Evolutionary conservation across 2,329 filamentous ascomycete species (phyloP).

Genomic region (Neofusicoccum kwambonambiense): DNA sequence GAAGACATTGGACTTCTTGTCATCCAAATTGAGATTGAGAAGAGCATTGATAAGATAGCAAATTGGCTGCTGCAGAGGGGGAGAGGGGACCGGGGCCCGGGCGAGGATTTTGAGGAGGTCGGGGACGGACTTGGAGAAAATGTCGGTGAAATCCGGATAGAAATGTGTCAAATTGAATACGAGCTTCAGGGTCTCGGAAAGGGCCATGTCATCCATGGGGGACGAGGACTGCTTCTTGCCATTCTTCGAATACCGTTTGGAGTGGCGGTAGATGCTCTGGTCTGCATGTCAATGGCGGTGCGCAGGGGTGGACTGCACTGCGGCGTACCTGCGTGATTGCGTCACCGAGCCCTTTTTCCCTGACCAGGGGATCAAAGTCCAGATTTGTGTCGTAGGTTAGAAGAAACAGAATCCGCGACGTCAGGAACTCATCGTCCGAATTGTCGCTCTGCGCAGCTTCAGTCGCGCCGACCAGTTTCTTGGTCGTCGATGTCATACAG

Average conservation of each 20-base stretch:
- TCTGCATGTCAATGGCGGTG: background rate
- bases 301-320: background rate
- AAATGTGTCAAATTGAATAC: constrained; percentile 84
- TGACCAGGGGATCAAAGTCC: constrained; percentile 64
- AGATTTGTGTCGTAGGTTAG: constrained; percentile 74
- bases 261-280: constrained; percentile 67
- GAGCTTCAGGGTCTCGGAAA: constrained; percentile 81
- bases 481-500: constrained; percentile 19
- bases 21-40: constrained; percentile 71
- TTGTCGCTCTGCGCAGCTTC: constrained; percentile 56
- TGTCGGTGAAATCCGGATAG: constrained; percentile 59
- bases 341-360: constrained; percentile 64
- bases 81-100: constrained; percentile 58
- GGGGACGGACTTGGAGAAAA: constrained; percentile 68
- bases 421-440: constrained; percentile 82
- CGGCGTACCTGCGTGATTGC: constrained; percentile 56
- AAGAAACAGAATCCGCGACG: constrained; percentile 75
- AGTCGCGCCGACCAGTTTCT: constrained; percentile 15
- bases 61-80: constrained; percentile 71
- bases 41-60: constrained; percentile 75
- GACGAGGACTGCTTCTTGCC: constrained; percentile 33
- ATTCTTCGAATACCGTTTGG: constrained; percentile 44
- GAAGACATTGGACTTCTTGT: constrained; percentile 58
- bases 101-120: constrained; percentile 69
- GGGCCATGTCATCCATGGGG: constrained; percentile 73